Conservation (phyloP, 768 basidiomycete species). For the Leccinum aurantiacum region DNA sequence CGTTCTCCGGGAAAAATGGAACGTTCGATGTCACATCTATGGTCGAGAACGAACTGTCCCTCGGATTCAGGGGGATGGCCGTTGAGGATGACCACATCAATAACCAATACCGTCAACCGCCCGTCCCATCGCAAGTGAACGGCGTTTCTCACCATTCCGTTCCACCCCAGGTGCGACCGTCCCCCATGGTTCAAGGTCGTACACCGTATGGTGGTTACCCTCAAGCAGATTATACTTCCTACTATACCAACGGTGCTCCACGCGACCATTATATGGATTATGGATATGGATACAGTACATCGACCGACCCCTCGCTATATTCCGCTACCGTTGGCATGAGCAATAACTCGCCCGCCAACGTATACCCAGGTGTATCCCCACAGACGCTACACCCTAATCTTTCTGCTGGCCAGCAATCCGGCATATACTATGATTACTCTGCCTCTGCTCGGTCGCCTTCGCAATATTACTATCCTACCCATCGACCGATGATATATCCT, state of each 20-base stretch:
- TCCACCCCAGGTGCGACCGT: constrained; percentile 41
- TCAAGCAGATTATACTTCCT: constrained; percentile 58
- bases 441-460: constrained; percentile 48
- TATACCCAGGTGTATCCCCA: constrained; percentile 50
- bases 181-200: constrained; percentile 45
- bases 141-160: constrained; percentile 31
- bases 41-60: constrained; percentile 54
- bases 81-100: constrained; percentile 53
- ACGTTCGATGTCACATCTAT: constrained; percentile 40
- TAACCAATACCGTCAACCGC: constrained; percentile 40
- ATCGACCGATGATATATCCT: constrained; percentile 61
- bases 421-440: constrained; percentile 60
- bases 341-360: constrained; percentile 41
- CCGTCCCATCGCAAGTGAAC: constrained; percentile 29
- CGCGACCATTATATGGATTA: constrained; percentile 56
- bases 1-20: constrained; percentile 32
- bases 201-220: constrained; percentile 50
- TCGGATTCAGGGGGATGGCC: constrained; percentile 59
- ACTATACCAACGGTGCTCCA: constrained; percentile 52
- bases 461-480: constrained; percentile 60
- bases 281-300: constrained; percentile 53
- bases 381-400: constrained; percentile 44
- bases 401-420: constrained; percentile 47
- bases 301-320: constrained; percentile 53
- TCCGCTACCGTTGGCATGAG: constrained; percentile 45